Base-by-base conservation (phyloP, 352 stramenopile species). In the Globisporangium solare region DNA sequence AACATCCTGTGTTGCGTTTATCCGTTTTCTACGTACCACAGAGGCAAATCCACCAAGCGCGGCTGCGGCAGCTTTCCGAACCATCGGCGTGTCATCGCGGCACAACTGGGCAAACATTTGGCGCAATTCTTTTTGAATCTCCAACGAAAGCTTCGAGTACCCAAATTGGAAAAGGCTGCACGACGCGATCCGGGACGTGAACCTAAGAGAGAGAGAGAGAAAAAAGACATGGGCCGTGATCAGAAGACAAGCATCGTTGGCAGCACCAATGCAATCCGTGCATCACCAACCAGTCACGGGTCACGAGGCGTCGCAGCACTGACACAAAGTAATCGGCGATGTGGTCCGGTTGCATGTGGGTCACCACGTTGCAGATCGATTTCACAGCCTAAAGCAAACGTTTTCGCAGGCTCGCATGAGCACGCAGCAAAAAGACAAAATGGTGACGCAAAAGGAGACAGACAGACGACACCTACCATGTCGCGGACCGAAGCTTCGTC, bases 51-150 rank as follows among this genome's bases (percentile, higher is more conserved):
- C 70, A 18, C 94, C 96, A 18, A 99, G 78, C 54, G 93, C 88
- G 49, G 86, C 74, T 3, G 89, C 81, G 1, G 95, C 92, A 17
- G 95, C 81, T 58, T 97, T 88, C 32, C 97, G 89, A 31, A 99
- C 97, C 94, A 99, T 99, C 10, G 97, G 96, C 43, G 96, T 98
- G 66, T 99, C 96, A 64, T 99, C 97, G 10, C 79, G 79, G 65
- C 96, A 99, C 1, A 99, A 78, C 48, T 93, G 78, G 11, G 71
- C 81, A 74, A 98, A 99, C 71, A 98, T 89, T 35, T 76, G 68
- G 35, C 94, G 71, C 73, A 98, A 76, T 47, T 96, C 86, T 8
- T 76, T 68, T 52, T 95, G 79, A 47, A 85, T 76, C n/a, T 86
- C 67, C 3, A 76, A 18, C 4, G 71, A 63, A 31, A 96, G 60